Conservation (phyloP, 139 green algal genomes). For the Trebouxia sp. region DNA sequence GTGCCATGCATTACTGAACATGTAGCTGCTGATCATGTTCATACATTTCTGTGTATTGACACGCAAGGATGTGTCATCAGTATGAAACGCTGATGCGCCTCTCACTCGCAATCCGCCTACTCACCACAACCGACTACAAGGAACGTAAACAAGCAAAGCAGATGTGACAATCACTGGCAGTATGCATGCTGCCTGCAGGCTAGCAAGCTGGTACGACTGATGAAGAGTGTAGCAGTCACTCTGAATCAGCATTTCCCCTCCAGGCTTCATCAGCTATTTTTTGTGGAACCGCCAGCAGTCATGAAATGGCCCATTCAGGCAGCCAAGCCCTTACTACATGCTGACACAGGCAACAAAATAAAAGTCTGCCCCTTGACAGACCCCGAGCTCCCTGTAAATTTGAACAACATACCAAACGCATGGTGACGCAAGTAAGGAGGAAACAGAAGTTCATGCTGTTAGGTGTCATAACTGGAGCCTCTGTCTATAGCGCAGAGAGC, state of each 20-base stretch:
- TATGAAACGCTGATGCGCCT: too few species aligned
- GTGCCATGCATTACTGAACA: neutral
- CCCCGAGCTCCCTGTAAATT: neutral
- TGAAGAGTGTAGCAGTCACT: conserved; percentile 37
- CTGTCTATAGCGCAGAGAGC: too few species aligned
- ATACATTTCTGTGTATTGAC: too few species aligned
- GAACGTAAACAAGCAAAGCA: too few species aligned
- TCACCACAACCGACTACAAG: too few species aligned
- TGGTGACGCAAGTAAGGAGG: too few species aligned
- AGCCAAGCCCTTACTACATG: conserved; percentile 40
- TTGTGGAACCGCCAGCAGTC: conserved; percentile 49
- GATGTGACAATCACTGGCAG: too few species aligned
- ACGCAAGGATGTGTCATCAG: too few species aligned
- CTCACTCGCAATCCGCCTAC: too few species aligned
- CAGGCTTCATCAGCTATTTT: conserved; percentile 42
- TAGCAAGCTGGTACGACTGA: conserved; percentile 42
- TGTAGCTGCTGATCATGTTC: neutral
- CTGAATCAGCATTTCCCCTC: conserved; percentile 49
- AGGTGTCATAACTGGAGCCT: too few species aligned
- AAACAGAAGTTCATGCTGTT: too few species aligned
- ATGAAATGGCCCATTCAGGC: conserved; percentile 46
- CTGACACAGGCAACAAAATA: conserved; percentile 42
- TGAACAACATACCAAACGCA: neutral
- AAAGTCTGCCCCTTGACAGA: conserved; percentile 15
- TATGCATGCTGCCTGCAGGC: conserved; percentile 23